Evolutionary conservation across 2,329 filamentous ascomycete genomes (phyloP).

Genomic region (Pseudogymnoascus sp.): DNA sequence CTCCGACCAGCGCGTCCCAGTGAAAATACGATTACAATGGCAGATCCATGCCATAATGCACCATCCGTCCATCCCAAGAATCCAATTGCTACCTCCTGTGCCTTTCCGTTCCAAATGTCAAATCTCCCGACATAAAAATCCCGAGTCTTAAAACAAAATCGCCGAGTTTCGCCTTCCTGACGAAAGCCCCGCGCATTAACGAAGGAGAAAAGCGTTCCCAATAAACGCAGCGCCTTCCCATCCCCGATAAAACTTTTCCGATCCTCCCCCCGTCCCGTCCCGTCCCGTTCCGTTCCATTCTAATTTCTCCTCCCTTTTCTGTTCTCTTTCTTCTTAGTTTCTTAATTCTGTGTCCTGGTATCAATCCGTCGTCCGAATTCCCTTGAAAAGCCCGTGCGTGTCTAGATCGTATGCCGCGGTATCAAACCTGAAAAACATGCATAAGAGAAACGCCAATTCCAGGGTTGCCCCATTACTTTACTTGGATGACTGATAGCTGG

Average conservation of each 20-base stretch:
- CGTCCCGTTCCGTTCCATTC: not conserved
- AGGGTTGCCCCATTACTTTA: constrained; percentile 7
- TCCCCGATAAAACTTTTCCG: not conserved
- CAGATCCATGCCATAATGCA: constrained; percentile 7
- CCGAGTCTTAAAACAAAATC: constrained; percentile 3
- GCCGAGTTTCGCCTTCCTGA: constrained; percentile 3
- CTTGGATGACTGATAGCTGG: constrained; percentile 5
- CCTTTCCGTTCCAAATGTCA: constrained; percentile 6
- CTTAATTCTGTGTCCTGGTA: not conserved
- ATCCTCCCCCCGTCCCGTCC: not conserved
- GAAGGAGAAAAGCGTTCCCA: not conserved
- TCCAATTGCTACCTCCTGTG: constrained; percentile 2
- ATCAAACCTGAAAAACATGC: constrained; percentile 3
- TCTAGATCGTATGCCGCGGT: constrained; percentile 1
- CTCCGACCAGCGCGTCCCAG: constrained; percentile 7
- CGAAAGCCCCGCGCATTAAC: constrained; percentile 1
- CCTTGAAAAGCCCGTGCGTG: constrained; percentile 6
- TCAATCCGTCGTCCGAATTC: constrained; percentile 8
- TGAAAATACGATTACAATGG: constrained; percentile 7
- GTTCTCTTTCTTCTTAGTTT: not conserved
- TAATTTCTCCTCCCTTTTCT: not conserved
- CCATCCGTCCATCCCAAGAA: constrained; percentile 7
- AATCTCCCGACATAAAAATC: not conserved
- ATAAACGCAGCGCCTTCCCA: not conserved
- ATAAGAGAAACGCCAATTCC: constrained; percentile 7